Conservation (phyloP, 2,329 filamentous ascomycete genomes). For the Didymella segeticola region DNA sequence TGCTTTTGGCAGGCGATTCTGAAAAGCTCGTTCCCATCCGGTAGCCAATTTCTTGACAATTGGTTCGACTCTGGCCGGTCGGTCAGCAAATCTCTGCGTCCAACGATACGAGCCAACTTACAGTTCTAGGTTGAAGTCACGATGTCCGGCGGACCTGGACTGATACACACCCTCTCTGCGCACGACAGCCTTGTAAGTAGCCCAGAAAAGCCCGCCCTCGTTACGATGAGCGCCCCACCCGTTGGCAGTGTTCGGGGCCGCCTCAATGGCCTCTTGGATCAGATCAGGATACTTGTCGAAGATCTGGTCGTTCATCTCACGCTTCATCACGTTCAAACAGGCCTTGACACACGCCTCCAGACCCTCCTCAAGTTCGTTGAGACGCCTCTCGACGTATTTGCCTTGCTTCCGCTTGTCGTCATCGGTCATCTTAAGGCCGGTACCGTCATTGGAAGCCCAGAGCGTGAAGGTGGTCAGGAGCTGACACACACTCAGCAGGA, state of each 20-base stretch:
- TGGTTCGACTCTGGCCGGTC: constrained; percentile 37
- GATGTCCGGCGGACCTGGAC: constrained; percentile 44
- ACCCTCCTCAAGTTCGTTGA: constrained; percentile 51
- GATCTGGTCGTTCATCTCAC: constrained; percentile 54
- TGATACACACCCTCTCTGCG: constrained; percentile 58
- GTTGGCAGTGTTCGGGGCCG: constrained; percentile 42
- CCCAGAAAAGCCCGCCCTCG: constrained; percentile 57
- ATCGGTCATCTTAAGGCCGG: constrained; percentile 50
- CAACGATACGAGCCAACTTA: neutral
- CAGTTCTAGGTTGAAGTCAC: constrained; percentile 53
- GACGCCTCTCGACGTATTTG: constrained; percentile 47
- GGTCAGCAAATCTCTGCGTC: neutral
- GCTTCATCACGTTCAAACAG: constrained; percentile 50
- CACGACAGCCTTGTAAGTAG: constrained; percentile 65
- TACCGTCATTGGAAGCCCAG: constrained; percentile 57
- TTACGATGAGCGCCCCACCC: constrained; percentile 48
- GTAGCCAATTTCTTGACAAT: constrained; percentile 51
- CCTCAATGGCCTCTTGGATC: constrained; percentile 49
- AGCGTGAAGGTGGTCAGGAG: constrained; percentile 61
- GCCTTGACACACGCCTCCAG: constrained; percentile 52
- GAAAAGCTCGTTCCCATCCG: constrained; percentile 55
- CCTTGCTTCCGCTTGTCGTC: constrained; percentile 50
- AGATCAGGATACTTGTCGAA: constrained; percentile 54
- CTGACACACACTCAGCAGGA: constrained; percentile 60
- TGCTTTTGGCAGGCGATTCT: constrained; percentile 51